These are phyloP conservation scores for Tylopilus intermedius DNA, from an alignment of 768 basidiomycete genomes.

Conservation along the genomic window DNA sequence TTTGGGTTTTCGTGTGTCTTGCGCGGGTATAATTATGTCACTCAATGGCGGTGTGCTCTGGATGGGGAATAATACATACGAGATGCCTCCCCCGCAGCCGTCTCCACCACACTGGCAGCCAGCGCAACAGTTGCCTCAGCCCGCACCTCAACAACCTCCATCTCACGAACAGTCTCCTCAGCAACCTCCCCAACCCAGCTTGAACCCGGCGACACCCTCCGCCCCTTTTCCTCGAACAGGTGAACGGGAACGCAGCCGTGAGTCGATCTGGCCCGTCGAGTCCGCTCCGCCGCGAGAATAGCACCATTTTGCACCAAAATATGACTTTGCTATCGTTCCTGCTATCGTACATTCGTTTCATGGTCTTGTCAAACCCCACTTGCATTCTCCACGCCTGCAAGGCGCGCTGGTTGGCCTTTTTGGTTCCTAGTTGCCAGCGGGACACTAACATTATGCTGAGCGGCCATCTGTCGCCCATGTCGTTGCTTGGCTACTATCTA, in stretches of 20 bases:
- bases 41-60: neutral
- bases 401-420: conserved; percentile 11
- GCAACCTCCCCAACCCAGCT: conserved; percentile 16
- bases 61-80: neutral
- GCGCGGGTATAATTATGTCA: neutral
- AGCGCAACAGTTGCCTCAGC: conserved; percentile 21
- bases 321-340: conserved; percentile 27
- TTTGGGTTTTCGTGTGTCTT: neutral
- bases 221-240: conserved; percentile 21
- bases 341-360: conserved; percentile 20
- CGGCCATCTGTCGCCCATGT: conserved; percentile 19
- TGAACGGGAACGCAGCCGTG: conserved; percentile 29
- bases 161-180: conserved; percentile 27
- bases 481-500: conserved; percentile 28
- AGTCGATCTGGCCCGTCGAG: conserved; percentile 28
- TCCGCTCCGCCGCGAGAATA: conserved; percentile 26
- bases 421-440: conserved; percentile 11
- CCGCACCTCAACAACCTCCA: conserved; percentile 19
- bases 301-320: conserved; percentile 15
- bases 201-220: conserved; percentile 12
- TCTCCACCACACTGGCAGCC: conserved; percentile 20
- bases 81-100: conserved; percentile 16
- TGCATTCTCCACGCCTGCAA: conserved; percentile 10
- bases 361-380: conserved; percentile 24
- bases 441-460: conserved; percentile 29